Evolutionary conservation across 768 basidiomycete genomes (phyloP).

Genomic region (Exsudoporus frostii): DNA sequence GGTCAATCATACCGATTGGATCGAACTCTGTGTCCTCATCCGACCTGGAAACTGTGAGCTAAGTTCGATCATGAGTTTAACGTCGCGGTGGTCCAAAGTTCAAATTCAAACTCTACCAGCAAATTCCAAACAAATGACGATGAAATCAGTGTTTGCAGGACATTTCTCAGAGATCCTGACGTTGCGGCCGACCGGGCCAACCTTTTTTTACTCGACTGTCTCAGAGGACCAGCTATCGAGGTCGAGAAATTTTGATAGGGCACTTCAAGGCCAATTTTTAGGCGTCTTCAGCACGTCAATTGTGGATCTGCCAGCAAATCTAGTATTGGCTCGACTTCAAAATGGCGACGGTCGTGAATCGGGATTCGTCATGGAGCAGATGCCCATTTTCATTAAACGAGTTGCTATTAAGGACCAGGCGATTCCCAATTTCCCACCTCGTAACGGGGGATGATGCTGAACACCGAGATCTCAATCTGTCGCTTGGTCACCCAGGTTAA

Average conservation of each 20-base stretch:
- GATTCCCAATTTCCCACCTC: conserved; percentile 30
- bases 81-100: conserved; percentile 1
- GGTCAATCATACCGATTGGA: not conserved
- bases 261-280: not conserved
- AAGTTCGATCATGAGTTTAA: not conserved
- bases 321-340: not conserved
- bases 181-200: not conserved
- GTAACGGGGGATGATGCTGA: not conserved
- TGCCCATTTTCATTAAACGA: conserved; percentile 16
- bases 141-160: not conserved
- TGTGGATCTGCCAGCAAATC: not conserved
- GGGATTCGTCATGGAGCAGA: conserved; percentile 4
- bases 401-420: conserved; percentile 14
- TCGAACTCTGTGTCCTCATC: not conserved
- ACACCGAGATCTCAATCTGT: not conserved
- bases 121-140: not conserved
- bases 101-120: not conserved
- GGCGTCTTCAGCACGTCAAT: not conserved
- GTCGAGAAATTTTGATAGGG: not conserved
- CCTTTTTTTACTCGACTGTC: not conserved
- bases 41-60: not conserved
- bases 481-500: conserved; percentile 1
- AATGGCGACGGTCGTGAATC: not conserved
- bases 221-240: not conserved
- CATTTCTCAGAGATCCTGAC: not conserved